A percentile compares a stretch with the other conserved stretches of the same genome.
Evolutionary conservation across 177 flowering plant species (phyloP).

Genomic region (Vitis hybrid): DNA sequence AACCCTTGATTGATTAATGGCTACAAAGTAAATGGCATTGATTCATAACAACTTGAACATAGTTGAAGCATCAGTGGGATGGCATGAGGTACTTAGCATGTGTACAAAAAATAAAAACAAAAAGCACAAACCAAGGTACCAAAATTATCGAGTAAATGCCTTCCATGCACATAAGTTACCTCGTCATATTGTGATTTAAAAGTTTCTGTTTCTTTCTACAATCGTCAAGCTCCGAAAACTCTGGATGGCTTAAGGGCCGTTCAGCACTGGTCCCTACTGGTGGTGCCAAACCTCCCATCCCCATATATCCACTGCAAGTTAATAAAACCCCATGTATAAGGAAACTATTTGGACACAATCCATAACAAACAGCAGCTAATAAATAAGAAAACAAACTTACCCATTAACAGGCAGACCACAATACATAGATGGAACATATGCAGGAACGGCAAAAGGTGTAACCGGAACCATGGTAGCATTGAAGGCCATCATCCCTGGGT

Average conservation of each 20-base stretch:
- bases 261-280: constrained; percentile 24
- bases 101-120: neutral
- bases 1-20: no score
- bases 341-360: neutral
- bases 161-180: constrained; percentile 33
- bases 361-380: neutral
- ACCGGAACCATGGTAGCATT: constrained; percentile 45
- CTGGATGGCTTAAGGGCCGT: constrained; percentile 26
- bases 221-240: constrained; percentile 35
- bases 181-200: constrained; percentile 29
- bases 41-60: no score
- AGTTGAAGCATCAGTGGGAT: no score
- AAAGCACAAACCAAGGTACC: no score
- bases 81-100: neutral
- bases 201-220: constrained; percentile 27
- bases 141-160: neutral
- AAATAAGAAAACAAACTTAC: constrained; percentile 28
- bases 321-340: neutral
- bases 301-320: constrained; percentile 46
- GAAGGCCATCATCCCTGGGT: constrained; percentile 50
- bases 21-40: no score
- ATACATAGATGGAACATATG: constrained; percentile 48
- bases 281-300: constrained; percentile 41
- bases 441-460: constrained; percentile 37
- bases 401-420: constrained; percentile 41